Evolutionary conservation across 495 filamentous ascomycete species (phyloP).

Genomic region (Cercophora samala): DNA sequence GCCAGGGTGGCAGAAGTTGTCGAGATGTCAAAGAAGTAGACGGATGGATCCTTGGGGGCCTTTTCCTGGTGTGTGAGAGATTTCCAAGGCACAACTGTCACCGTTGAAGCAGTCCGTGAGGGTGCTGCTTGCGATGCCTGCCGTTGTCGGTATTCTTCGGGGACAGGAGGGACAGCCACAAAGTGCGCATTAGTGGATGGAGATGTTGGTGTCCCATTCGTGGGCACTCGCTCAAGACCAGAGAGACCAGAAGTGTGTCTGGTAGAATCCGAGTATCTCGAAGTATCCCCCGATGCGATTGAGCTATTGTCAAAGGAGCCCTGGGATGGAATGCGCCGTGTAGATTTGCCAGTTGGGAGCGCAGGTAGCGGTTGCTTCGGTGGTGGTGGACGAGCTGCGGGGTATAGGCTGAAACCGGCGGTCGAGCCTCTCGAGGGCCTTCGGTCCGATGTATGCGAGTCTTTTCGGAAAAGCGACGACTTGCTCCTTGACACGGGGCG

Average conservation of each 20-base stretch:
- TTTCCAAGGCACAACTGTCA: slow-evolving; percentile 30
- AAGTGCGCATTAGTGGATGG: not conserved
- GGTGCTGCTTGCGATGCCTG: slow-evolving; percentile 14
- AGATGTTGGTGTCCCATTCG: slow-evolving; percentile 9
- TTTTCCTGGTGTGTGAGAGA: slow-evolving; percentile 27
- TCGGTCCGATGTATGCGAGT: slow-evolving; percentile 25
- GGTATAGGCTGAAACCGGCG: slow-evolving; percentile 30
- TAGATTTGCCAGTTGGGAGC: slow-evolving; percentile 13
- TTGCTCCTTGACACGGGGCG: slow-evolving; percentile 11
- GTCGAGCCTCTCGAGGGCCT: slow-evolving; percentile 23
- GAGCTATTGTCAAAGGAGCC: slow-evolving; percentile 22
- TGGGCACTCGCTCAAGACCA: slow-evolving; percentile 13
- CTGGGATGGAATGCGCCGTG: slow-evolving; percentile 23
- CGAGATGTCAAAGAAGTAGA: slow-evolving; percentile 34
- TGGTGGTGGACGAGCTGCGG: slow-evolving; percentile 18
- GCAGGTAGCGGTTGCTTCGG: slow-evolving; percentile 29
- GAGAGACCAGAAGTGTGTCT: slow-evolving; percentile 10
- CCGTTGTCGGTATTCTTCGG: slow-evolving; percentile 4
- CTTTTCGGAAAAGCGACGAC: slow-evolving; percentile 21
- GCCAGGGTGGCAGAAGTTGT: slow-evolving; percentile 26
- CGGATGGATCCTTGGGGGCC: slow-evolving; percentile 27
- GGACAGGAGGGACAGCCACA: slow-evolving; percentile 1
- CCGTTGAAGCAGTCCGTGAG: slow-evolving; percentile 6
- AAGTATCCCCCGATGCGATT: slow-evolving; percentile 18
- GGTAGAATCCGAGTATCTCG: slow-evolving; percentile 22